Conservation (phyloP, 2,329 filamentous ascomycete species). For the Ceratocystiopsis minuta region DNA sequence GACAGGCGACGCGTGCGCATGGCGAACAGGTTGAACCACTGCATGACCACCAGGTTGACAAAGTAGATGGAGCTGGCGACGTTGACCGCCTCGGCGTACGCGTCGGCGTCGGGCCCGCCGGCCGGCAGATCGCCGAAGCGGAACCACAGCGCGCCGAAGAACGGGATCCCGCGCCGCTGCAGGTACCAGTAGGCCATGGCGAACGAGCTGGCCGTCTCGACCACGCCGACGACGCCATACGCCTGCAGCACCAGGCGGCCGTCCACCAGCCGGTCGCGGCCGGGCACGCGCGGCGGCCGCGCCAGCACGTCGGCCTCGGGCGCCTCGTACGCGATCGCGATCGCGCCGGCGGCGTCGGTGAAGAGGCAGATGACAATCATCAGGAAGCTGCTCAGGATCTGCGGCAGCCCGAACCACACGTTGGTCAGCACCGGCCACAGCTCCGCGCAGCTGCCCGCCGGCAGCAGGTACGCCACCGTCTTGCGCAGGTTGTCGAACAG, state of each 20-base stretch:
- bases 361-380: conserved; percentile 59
- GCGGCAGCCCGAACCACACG: conserved; percentile 53
- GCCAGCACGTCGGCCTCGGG: conserved; percentile 59
- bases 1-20: conserved; percentile 46
- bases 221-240: conserved; percentile 52
- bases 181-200: conserved; percentile 52
- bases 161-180: conserved; percentile 42
- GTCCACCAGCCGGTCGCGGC: conserved; percentile 55
- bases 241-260: conserved; percentile 54
- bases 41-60: conserved; percentile 63
- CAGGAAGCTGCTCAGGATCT: conserved; percentile 54
- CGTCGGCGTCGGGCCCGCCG: conserved; percentile 29
- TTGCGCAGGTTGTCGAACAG: conserved; percentile 73
- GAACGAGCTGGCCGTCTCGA: conserved; percentile 41
- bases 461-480: conserved; percentile 55
- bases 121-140: conserved; percentile 38
- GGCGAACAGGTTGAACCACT: conserved; percentile 59
- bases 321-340: conserved; percentile 56
- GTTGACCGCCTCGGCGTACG: conserved; percentile 37
- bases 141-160: conserved; percentile 41
- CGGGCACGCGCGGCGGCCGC: conserved; percentile 48
- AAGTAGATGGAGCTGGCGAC: conserved; percentile 61
- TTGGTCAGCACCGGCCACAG: conserved; percentile 62
- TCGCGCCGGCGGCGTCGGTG: conserved; percentile 58
- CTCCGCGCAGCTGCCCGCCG: conserved; percentile 56